A percentile compares a stretch with the other conserved stretches of the same genome.
phyloP scores from a whole-genome alignment of 2,329 filamentous ascomycete species.

The Fusarium begoniae region DNA sequence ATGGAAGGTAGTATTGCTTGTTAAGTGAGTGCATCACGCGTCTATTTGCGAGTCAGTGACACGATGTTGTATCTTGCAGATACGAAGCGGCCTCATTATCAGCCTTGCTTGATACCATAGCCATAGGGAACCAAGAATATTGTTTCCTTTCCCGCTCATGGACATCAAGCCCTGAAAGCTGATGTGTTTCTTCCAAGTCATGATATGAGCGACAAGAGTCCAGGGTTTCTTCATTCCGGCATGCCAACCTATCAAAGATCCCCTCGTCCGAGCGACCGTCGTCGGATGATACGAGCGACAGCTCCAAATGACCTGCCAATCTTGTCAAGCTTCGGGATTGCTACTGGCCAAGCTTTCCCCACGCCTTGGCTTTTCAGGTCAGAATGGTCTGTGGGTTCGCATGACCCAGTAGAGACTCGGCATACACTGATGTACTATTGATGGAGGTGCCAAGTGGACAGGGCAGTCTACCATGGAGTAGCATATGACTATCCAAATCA shows the following conservation, averaged over 20 bases:
- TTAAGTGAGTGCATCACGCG: neutral
- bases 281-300: too few species aligned
- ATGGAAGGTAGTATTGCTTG: constrained; percentile 8
- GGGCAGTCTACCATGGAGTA: accelerated
- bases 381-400: neutral
- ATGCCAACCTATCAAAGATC: neutral
- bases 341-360: neutral
- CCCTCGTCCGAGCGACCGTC: neutral
- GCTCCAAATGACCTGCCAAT: neutral
- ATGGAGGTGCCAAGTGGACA: neutral
- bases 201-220: neutral
- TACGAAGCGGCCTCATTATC: neutral
- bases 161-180: accelerated
- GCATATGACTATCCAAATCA: neutral
- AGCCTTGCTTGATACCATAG: neutral
- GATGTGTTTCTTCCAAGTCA: accelerated
- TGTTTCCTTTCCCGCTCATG: accelerated
- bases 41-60: neutral
- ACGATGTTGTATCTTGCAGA: neutral
- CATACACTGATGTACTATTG: neutral
- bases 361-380: neutral
- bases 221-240: accelerated
- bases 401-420: neutral
- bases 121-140: accelerated
- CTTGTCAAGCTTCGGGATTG: neutral